Percentiles rank a stretch among this genome's conserved stretches.
Conservation (phyloP, 2,329 filamentous ascomycete genomes). For the Knoxdaviesia capensis region DNA sequence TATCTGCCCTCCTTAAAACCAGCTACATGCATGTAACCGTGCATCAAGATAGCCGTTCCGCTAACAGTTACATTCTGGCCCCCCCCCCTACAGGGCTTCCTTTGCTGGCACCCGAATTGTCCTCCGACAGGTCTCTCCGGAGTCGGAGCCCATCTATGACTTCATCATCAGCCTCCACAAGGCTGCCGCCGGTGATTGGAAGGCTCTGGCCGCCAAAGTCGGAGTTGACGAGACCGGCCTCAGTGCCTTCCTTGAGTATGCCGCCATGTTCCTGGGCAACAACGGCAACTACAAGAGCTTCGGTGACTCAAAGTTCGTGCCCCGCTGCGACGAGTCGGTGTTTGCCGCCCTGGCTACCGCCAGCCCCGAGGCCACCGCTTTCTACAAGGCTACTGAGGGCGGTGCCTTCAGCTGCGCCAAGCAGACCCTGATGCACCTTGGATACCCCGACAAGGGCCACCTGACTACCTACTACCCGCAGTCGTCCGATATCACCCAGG, state of each 20-base stretch:
- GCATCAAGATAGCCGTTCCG: no score
- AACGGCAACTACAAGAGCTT: constrained; percentile 76
- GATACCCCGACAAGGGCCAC: constrained; percentile 55
- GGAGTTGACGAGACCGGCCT: constrained; percentile 43
- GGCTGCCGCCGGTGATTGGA: constrained; percentile 49
- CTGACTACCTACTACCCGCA: constrained; percentile 70
- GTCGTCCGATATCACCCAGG: constrained; percentile 51
- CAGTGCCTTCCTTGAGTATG: constrained; percentile 53
- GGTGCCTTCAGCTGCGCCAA: constrained; percentile 51
- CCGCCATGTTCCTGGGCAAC: constrained; percentile 62
- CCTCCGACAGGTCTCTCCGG: constrained; percentile 63
- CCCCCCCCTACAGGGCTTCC: constrained; percentile 35
- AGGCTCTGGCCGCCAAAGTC: constrained; percentile 40
- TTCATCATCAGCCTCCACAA: constrained; percentile 57
- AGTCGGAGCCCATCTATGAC: constrained; percentile 65
- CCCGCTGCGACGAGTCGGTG: constrained; percentile 42
- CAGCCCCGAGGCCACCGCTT: constrained; percentile 36
- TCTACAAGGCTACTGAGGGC: constrained; percentile 48
- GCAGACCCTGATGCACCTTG: constrained; percentile 50
- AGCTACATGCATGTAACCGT: no score
- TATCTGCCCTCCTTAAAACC: no score
- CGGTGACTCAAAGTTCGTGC: constrained; percentile 69
- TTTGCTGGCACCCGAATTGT: constrained; percentile 61
- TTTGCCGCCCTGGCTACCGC: constrained; percentile 44
- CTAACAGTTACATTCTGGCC: no score